Evolutionary conservation across 2,329 filamentous ascomycete genomes (phyloP).

Genomic region (Alternaria sp.): DNA sequence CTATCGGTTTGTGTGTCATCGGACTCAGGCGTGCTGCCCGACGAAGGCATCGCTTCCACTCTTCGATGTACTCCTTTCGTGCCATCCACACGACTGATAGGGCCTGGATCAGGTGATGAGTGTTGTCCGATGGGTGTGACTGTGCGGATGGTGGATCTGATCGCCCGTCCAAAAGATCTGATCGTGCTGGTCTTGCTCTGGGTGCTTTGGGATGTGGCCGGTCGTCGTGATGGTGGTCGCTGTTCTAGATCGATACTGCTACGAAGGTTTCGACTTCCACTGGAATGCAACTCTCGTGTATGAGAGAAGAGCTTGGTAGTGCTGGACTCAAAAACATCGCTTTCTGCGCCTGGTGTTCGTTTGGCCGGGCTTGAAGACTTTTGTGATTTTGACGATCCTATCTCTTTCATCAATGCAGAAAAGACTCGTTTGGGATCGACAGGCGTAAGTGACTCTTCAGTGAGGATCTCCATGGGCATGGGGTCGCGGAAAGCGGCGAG

Average conservation of each 20-base stretch:
- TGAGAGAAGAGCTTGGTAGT: conserved; percentile 22
- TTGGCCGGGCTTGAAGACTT: not conserved
- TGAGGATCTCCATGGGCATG: conserved; percentile 38
- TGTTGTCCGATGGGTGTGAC: conserved; percentile 41
- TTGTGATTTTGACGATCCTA: conserved; percentile 26
- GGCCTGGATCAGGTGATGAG: conserved; percentile 13
- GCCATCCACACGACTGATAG: conserved; percentile 4
- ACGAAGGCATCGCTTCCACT: conserved; percentile 11
- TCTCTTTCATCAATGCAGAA: conserved; percentile 46
- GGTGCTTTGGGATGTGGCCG: conserved; percentile 17
- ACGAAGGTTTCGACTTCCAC: conserved; percentile 13
- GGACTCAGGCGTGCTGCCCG: conserved; percentile 1
- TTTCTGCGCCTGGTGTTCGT: conserved; percentile 25
- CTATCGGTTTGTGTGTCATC: not conserved
- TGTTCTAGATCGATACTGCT: conserved; percentile 17
- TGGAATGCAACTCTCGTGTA: conserved; percentile 18
- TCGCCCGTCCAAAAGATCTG: conserved; percentile 32
- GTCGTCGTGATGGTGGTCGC: conserved; percentile 12
- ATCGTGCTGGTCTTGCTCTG: conserved; percentile 38
- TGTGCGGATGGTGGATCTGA: conserved; percentile 47
- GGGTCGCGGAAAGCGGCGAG: conserved; percentile 42
- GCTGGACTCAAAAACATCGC: conserved; percentile 37
- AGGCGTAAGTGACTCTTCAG: conserved; percentile 31
- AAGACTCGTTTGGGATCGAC: conserved; percentile 46
- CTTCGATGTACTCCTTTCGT: conserved; percentile 13